Percentiles rank a stretch among this genome's conserved stretches.
These are phyloP conservation scores for Taphrina betulina DNA, from an alignment of 1,139 yeast genomes.

Conservation along the genomic window DNA sequence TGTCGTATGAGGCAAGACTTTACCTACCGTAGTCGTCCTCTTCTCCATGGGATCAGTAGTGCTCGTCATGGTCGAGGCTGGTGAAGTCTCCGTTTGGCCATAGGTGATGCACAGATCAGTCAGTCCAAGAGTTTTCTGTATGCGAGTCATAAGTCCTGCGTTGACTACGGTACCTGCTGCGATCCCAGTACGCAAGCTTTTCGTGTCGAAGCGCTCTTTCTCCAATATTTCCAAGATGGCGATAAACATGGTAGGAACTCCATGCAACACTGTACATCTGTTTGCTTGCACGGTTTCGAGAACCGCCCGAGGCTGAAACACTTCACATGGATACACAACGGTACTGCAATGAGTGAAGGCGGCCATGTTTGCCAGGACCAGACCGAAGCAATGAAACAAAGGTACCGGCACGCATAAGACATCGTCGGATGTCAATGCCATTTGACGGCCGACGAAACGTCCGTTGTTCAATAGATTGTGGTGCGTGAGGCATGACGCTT, in stretches of 20 bases:
- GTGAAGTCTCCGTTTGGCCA: slow-evolving; percentile 46
- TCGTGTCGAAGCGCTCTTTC: slow-evolving; percentile 38
- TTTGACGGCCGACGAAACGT: slow-evolving; percentile 41
- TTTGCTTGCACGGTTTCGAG: slow-evolving; percentile 41
- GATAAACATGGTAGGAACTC: slow-evolving; percentile 46
- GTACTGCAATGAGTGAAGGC: slow-evolving; percentile 42
- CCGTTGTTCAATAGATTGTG: slow-evolving; percentile 46
- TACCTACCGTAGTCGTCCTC: slow-evolving; percentile 43
- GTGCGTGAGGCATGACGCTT: slow-evolving; percentile 68
- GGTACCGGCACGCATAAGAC: slow-evolving; percentile 44
- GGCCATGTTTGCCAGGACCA: slow-evolving; percentile 44
- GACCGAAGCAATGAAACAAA: slow-evolving; percentile 46
- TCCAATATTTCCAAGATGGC: slow-evolving; percentile 42
- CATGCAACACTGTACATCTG: slow-evolving; percentile 43
- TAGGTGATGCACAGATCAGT: slow-evolving; percentile 43
- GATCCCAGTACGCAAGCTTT: slow-evolving; percentile 31
- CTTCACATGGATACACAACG: slow-evolving; percentile 43
- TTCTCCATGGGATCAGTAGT: slow-evolving; percentile 41
- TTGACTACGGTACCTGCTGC: slow-evolving; percentile 14
- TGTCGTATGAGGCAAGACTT: slow-evolving; percentile 43
- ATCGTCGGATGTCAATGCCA: slow-evolving; percentile 43
- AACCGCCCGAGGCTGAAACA: slow-evolving; percentile 42
- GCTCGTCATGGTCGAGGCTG: slow-evolving; percentile 44
- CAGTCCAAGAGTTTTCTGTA: slow-evolving; percentile 38
- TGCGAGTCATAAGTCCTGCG: slow-evolving; percentile 3